Evolutionary conservation across 495 filamentous ascomycete species (phyloP).

Genomic region (Xanthoparmelia taractica): DNA sequence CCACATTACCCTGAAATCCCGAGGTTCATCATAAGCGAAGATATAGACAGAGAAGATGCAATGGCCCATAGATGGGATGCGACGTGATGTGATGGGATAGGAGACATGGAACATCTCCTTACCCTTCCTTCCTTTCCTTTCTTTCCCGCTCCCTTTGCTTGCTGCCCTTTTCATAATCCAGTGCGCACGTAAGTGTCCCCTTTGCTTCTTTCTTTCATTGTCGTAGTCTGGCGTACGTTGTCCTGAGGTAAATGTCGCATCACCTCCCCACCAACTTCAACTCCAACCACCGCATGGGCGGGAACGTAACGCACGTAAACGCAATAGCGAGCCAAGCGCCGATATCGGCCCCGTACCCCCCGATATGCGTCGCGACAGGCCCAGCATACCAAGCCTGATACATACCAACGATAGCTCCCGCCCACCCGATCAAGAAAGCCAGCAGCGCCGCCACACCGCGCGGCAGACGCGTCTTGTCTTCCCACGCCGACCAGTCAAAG

Average conservation of each 20-base stretch:
- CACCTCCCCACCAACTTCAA: conserved; percentile 34
- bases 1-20: too few relatives aligned
- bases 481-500: conserved; percentile 53
- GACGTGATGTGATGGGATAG: too few relatives aligned
- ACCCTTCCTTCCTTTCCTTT: too few relatives aligned
- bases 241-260: background rate
- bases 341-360: conserved; percentile 32
- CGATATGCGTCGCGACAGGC: conserved; percentile 43
- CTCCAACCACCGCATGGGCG: conserved; percentile 38
- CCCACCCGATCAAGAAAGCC: conserved; percentile 53
- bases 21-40: too few relatives aligned
- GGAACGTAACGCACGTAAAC: conserved; percentile 39
- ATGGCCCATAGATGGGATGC: too few relatives aligned
- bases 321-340: conserved; percentile 40
- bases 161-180: too few relatives aligned
- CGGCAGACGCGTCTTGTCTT: conserved; percentile 44
- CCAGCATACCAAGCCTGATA: conserved; percentile 52
- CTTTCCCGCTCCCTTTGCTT: too few relatives aligned
- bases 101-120: too few relatives aligned
- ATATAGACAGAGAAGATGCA: too few relatives aligned
- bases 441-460: conserved; percentile 49
- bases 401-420: conserved; percentile 54
- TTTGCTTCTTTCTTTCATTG: too few relatives aligned
- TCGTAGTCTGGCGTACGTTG: too few relatives aligned
- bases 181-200: too few relatives aligned